A percentile compares a stretch with the other conserved stretches of the same genome.
Evolutionary conservation across 768 basidiomycete genomes (phyloP).

Genomic region (Mycena amicta): DNA sequence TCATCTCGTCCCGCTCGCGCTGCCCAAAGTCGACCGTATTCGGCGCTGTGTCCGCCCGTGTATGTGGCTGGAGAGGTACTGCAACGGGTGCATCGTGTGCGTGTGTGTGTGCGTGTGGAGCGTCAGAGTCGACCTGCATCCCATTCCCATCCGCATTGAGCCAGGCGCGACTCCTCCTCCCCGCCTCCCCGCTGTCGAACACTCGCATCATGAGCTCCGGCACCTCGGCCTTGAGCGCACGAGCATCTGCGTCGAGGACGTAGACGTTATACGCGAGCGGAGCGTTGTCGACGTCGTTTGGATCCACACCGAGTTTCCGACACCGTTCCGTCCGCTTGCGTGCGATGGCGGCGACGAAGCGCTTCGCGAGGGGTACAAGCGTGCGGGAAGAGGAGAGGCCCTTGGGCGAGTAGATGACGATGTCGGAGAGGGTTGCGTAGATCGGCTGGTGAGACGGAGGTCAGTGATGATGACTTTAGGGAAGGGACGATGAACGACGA

Average conservation of each 20-base stretch:
- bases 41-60: conserved; percentile 25
- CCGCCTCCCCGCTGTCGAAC: conserved; percentile 36
- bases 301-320: conserved; percentile 7
- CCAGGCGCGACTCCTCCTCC: conserved; percentile 8
- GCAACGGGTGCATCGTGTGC: conserved; percentile 10
- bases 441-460: conserved; percentile 57
- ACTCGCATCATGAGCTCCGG: conserved; percentile 58
- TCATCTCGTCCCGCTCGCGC: conserved; percentile 89
- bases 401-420: conserved; percentile 82
- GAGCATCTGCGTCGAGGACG: conserved; percentile 62
- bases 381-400: conserved; percentile 51
- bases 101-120: too few relatives aligned
- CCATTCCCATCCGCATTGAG: too few relatives aligned
- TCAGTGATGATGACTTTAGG: too few relatives aligned
- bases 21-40: conserved; percentile 82
- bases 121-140: conserved; percentile 11
- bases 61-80: conserved; percentile 7
- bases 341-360: conserved; percentile 66
- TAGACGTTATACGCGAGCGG: conserved; percentile 74
- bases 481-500: too few relatives aligned
- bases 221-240: conserved; percentile 45
- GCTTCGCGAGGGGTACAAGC: conserved; percentile 63
- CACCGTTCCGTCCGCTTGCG: conserved; percentile 56
- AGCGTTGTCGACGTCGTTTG: conserved; percentile 24
- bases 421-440: conserved; percentile 86